A percentile compares a stretch with the other conserved stretches of the same genome.
Conservation (phyloP, 2,329 filamentous ascomycete genomes). For the Metarhizium anisopliae region DNA sequence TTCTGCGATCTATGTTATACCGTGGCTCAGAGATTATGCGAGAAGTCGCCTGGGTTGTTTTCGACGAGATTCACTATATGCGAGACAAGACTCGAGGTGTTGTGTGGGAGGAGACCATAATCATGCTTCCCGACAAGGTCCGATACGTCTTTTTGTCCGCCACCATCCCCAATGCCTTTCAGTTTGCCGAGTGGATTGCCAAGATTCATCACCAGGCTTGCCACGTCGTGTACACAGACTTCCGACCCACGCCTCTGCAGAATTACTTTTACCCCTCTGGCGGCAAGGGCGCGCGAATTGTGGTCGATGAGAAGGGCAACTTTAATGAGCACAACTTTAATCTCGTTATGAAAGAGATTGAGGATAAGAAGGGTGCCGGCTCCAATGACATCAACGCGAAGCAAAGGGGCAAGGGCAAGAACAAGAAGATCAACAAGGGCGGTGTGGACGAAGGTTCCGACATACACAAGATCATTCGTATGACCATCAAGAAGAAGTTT, state of each 20-base stretch:
- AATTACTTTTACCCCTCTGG: conserved; percentile 97
- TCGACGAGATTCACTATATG: conserved; percentile 98
- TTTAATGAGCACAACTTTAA: conserved; percentile 98
- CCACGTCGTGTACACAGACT: conserved; percentile 98
- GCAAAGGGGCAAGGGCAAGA: conserved; percentile 77
- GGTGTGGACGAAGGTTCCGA: conserved; percentile 67
- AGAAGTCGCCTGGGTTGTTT: conserved; percentile 96
- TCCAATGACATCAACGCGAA: conserved; percentile 71
- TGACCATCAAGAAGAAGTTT: conserved; percentile 97
- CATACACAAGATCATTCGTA: conserved; percentile 95
- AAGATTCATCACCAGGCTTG: conserved; percentile 97
- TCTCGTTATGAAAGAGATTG: conserved; percentile 84
- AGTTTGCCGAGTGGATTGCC: conserved; percentile 98
- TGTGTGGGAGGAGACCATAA: conserved; percentile 99
- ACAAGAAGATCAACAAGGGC: conserved; percentile 87
- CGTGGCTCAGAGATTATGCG: conserved; percentile 98
- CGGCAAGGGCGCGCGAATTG: conserved; percentile 82
- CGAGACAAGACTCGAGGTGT: conserved; percentile 90
- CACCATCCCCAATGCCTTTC: conserved; percentile 97
- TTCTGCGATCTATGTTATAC: conserved; percentile 97
- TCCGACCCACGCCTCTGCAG: conserved; percentile 89
- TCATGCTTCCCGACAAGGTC: conserved; percentile 94
- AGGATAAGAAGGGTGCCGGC: conserved; percentile 79
- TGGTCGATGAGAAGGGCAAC: conserved; percentile 93
- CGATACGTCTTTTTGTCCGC: conserved; percentile 97